These are phyloP conservation scores for Yamagishiella unicocca DNA, from an alignment of 139 green algal species.

Conservation along the genomic window DNA sequence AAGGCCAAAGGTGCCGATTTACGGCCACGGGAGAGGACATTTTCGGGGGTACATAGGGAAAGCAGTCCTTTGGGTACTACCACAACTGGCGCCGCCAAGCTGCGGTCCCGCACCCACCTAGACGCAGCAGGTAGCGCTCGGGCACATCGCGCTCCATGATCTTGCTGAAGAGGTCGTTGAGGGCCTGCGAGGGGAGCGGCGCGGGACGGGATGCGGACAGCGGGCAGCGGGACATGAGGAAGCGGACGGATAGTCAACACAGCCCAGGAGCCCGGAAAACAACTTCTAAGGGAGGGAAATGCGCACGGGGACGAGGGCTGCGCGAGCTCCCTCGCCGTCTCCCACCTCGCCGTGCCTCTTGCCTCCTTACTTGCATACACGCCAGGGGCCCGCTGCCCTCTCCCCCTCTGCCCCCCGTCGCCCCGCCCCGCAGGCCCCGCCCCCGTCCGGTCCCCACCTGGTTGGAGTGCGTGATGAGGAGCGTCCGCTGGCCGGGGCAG, in stretches of 20 bases:
- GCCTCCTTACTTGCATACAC: no score
- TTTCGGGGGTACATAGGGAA: no score
- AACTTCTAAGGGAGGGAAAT: no score
- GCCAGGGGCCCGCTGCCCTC: no score
- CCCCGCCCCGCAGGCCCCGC: not conserved
- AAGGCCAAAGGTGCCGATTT: no score
- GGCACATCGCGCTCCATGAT: constrained; percentile 88
- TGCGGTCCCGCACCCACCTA: constrained; percentile 63
- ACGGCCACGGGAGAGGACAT: no score
- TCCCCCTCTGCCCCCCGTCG: not conserved
- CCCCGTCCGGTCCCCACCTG: constrained; percentile 62
- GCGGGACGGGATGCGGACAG: not conserved
- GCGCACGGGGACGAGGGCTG: no score
- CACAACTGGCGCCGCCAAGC: not conserved
- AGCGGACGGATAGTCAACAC: not conserved
- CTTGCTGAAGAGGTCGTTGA: constrained; percentile 97
- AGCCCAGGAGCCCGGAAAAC: not conserved
- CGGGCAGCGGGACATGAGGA: no score
- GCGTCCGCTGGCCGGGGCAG: constrained; percentile 90
- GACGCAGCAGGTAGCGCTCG: constrained; percentile 92
- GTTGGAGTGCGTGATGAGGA: constrained; percentile 99
- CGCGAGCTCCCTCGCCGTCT: no score
- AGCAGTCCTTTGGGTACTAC: no score
- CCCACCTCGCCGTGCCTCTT: no score
- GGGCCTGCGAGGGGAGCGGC: constrained; percentile 55